A percentile compares a stretch with the other conserved stretches of the same genome.
Conservation (phyloP, 2,329 filamentous ascomycete genomes). For the Cercospora beticola region DNA sequence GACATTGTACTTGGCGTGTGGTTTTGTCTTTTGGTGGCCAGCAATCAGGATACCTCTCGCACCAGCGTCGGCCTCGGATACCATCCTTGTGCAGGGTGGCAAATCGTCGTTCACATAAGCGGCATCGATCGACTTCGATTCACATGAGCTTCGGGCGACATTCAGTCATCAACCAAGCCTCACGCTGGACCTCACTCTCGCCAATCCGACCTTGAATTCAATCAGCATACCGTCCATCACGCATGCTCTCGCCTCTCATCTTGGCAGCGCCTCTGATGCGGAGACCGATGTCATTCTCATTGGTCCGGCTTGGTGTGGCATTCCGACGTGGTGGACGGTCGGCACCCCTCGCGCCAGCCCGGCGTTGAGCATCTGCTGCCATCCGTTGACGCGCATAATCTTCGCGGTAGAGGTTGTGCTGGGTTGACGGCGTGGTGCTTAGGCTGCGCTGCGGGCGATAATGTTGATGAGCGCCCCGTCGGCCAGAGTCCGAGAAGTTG, state of each 20-base stretch:
- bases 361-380: neutral
- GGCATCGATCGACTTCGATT: neutral
- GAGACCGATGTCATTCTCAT: neutral
- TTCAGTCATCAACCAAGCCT: neutral
- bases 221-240: neutral
- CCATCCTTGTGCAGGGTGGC: neutral
- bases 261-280: neutral
- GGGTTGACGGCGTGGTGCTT: neutral
- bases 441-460: neutral
- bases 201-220: neutral
- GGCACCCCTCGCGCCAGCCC: neutral
- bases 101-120: neutral
- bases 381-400: neutral
- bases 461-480: neutral
- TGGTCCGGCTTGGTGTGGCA: neutral
- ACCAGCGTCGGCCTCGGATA: neutral
- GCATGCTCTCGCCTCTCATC: neutral
- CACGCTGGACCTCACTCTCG: neutral
- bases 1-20: neutral
- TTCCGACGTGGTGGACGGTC: neutral
- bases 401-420: neutral
- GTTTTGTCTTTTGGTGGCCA: neutral
- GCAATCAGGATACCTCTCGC: neutral
- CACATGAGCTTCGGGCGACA: neutral
- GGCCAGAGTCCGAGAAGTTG: neutral